A percentile compares a stretch with the other conserved stretches of the same genome.
These are phyloP conservation scores for Penicillium subrubescens DNA, from an alignment of 495 filamentous ascomycete species.

Conservation along the genomic window DNA sequence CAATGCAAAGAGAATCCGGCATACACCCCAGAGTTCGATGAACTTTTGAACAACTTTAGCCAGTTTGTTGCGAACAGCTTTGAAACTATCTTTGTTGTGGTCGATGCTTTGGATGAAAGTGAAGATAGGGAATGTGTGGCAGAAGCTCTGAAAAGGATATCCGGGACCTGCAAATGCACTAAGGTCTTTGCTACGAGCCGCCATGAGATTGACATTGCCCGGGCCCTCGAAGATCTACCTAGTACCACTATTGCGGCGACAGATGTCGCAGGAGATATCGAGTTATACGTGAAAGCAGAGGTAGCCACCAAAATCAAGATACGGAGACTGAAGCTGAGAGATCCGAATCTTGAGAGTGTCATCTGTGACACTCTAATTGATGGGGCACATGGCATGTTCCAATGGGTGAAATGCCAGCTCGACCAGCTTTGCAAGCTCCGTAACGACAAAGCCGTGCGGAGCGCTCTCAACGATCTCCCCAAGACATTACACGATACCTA, in stretches of 20 bases:
- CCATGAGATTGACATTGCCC: neutral
- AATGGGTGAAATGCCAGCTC: neutral
- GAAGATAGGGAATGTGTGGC: neutral
- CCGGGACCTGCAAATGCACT: neutral
- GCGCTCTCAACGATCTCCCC: neutral
- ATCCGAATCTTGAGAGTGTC: neutral
- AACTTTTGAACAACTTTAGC: neutral
- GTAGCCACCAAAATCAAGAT: neutral
- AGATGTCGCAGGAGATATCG: neutral
- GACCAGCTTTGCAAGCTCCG: neutral
- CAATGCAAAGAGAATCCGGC: neutral
- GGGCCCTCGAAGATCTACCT: neutral
- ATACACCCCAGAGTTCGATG: neutral
- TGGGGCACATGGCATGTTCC: neutral
- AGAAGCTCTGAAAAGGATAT: neutral
- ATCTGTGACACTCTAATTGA: neutral
- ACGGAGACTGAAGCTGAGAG: neutral
- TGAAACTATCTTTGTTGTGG: neutral
- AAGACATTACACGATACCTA: neutral
- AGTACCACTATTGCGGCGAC: neutral
- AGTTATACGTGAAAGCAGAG: neutral
- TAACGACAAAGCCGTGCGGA: neutral
- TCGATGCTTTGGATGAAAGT: constrained; percentile 1
- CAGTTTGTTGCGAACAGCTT: neutral
- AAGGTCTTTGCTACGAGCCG: neutral